Base-by-base conservation (phyloP, 2,329 filamentous ascomycete species). In the Achaetomium macrosporum region DNA sequence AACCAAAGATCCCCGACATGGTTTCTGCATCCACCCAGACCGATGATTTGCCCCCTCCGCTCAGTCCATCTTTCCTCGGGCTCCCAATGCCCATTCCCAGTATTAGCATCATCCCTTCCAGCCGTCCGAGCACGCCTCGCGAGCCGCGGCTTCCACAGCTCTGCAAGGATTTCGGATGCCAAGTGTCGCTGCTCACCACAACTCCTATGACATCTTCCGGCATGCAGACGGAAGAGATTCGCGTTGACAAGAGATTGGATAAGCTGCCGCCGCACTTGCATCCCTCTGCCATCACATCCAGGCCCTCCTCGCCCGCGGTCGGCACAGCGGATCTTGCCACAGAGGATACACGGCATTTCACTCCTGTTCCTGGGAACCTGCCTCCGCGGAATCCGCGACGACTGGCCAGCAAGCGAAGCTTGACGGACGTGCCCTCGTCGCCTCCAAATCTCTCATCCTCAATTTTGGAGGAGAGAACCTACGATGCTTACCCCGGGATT, bases 51-150 rank as follows among this genome's bases (percentile, higher is more conserved):
- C 59, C 68, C n/a, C 54, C 66, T 2, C 63, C 69, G 4, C 62
- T 68, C 9, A 66, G 62, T 9, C 64, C 59, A 20, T 45, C 60
- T 11, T 59, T 63, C 53, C 46, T 69, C 59, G 44, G 64, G 60
- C 70, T 68, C 10, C 69, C 70, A 52, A 71, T 73, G 59, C 64
- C 76, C 5, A 87, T 96, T 56, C 92, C 92, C 0, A 88, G 85
- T 62, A 99, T 99, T 65, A 87, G 89, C 51, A 89, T 99, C 47
- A 88, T 95, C 61, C 93, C 93, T 31, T 92, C 93, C 3, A 95
- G 90, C 51, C 82, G 87, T 44, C 90, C 92, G n/a, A 76, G 84
- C 5, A 90, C 90, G 2, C 90, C 90, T 2, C 81, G 79, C 44
- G 82, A 85, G 59, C 84, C 85, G 47, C 77, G 84, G 6, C 80